Base-by-base conservation (phyloP, 192 early-diverging fungal species). In the Rhizophagus prolifer region DNA sequence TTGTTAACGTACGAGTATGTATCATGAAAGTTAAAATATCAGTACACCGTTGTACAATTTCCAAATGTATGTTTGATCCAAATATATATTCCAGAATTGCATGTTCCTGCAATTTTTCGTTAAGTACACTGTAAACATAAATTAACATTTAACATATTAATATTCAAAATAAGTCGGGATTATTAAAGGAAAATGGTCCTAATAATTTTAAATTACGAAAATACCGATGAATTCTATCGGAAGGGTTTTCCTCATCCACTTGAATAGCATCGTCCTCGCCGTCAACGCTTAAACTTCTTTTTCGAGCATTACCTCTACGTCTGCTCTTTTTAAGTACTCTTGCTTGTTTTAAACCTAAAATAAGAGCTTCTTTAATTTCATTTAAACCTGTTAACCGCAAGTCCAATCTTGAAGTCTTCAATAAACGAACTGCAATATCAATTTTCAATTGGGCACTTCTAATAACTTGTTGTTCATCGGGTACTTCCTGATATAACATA, bases 31-130 rank as follows among this genome's bases (percentile, higher is more conserved):
- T 75, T 50, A 86, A 67, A 58, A 86, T 75, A 58, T 86, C 82
- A 36, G 82, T 83, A 44, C 79, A 83, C 34, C 85, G 64, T 26
- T 86, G 85, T 25, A 86, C 82, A 46, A 86, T 82, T 60, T 86
- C 85, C 50, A 86, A 62, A 69, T 86, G 85, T 21, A 86, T 84
- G 61, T 86, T 86, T 0, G 82, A 76, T 31, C 85, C 85, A 78
- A 84, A 86, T 25, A 86, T 81, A 41, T 83, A 83, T 54, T 79
- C 81, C 9, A 86, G 64, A 31, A 86, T 84, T 38, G 78, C 77
- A 34, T 83, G 23, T 46, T 81, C 79, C 26, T 80, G 76, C 6
- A 86, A 58, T 58, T 79, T 82, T 4, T 77, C 67, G 70, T 78
- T 80, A 16, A 85, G 78, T 4, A 72, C 60, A 34, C 82, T 84